phyloP scores from a whole-genome alignment of 2,329 filamentous ascomycete species.

The Diatrype stigma region DNA sequence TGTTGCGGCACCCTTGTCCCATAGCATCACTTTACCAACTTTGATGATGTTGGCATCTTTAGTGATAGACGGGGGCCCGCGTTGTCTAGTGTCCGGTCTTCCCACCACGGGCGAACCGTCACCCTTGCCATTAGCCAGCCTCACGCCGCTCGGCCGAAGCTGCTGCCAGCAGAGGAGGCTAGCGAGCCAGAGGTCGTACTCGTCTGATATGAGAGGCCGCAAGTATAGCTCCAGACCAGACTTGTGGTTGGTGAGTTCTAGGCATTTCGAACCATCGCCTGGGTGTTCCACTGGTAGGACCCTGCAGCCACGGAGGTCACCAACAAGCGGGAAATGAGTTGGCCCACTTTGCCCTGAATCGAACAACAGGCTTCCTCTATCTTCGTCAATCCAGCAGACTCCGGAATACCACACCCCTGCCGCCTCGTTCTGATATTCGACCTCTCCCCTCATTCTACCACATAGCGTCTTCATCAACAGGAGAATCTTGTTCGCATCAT shows the following conservation, averaged over 20 bases:
- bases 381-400: conserved; percentile 75
- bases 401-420: conserved; percentile 63
- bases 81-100: conserved; percentile 40
- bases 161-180: conserved; percentile 80
- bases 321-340: conserved; percentile 63
- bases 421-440: conserved; percentile 65
- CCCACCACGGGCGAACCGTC: conserved; percentile 30
- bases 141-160: conserved; percentile 56
- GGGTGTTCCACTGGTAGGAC: conserved; percentile 53
- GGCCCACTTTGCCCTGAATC: conserved; percentile 64
- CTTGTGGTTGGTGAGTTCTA: conserved; percentile 52
- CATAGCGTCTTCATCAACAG: conserved; percentile 73
- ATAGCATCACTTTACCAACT: conserved; percentile 83
- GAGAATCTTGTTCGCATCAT: conserved; percentile 68
- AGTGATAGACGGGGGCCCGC: conserved; percentile 31
- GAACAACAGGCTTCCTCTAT: conserved; percentile 69
- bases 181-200: conserved; percentile 76
- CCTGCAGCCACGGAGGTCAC: conserved; percentile 70
- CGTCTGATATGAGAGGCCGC: conserved; percentile 58
- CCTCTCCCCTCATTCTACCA: conserved; percentile 74
- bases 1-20: conserved; percentile 69
- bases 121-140: conserved; percentile 43
- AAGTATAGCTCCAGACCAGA: conserved; percentile 59
- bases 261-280: conserved; percentile 41
- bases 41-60: conserved; percentile 88